A percentile compares a stretch with the other conserved stretches of the same genome.
phyloP scores from a whole-genome alignment of 2,329 filamentous ascomycete genomes.

The Leptographium lundbergii region DNA sequence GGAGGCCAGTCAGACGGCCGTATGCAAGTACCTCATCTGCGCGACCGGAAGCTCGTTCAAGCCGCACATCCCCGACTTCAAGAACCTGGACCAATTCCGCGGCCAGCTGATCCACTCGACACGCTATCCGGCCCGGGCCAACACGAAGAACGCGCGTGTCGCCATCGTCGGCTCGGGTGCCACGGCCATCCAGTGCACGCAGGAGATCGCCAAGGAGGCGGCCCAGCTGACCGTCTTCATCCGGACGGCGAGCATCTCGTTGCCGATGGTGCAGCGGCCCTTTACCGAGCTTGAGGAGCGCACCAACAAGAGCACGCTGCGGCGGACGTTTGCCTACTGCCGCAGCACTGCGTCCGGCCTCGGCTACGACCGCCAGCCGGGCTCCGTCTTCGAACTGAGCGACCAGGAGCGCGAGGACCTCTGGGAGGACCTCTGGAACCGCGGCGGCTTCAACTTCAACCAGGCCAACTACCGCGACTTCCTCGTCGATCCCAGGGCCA shows the following conservation, averaged over 20 bases:
- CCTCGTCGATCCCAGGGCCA: slow-evolving; percentile 17
- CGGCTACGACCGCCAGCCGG: slow-evolving; percentile 31
- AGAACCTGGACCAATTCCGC: slow-evolving; percentile 11
- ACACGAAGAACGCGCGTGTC: slow-evolving; percentile 10
- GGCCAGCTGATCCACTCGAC: slow-evolving; percentile 11
- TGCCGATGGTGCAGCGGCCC: slow-evolving; percentile 42
- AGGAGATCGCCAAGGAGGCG: slow-evolving; percentile 21
- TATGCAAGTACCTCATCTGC: slow-evolving; percentile 30
- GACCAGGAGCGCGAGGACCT: slow-evolving; percentile 29
- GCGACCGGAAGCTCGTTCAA: slow-evolving; percentile 33
- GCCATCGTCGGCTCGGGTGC: slow-evolving; percentile 13
- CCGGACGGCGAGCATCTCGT: slow-evolving; percentile 42
- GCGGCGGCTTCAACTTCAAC: slow-evolving; percentile 8
- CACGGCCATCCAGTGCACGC: slow-evolving; percentile 12
- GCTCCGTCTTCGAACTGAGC: slow-evolving; percentile 27
- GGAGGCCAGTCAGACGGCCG: slow-evolving; percentile 24
- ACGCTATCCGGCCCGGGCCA: slow-evolving; percentile 5
- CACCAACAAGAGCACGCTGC: slow-evolving; percentile 22
- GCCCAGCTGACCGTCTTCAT: slow-evolving; percentile 34
- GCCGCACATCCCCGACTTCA: slow-evolving; percentile 24
- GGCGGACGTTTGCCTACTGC: slow-evolving; percentile 29
- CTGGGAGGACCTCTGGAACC: slow-evolving; percentile 28
- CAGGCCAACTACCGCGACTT: slow-evolving; percentile 13
- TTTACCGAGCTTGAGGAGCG: slow-evolving; percentile 33
- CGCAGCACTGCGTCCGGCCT: slow-evolving; percentile 37